Evolutionary conservation across 1,284 basidiomycete species (phyloP).

Genomic region (Trametes polyzona): DNA sequence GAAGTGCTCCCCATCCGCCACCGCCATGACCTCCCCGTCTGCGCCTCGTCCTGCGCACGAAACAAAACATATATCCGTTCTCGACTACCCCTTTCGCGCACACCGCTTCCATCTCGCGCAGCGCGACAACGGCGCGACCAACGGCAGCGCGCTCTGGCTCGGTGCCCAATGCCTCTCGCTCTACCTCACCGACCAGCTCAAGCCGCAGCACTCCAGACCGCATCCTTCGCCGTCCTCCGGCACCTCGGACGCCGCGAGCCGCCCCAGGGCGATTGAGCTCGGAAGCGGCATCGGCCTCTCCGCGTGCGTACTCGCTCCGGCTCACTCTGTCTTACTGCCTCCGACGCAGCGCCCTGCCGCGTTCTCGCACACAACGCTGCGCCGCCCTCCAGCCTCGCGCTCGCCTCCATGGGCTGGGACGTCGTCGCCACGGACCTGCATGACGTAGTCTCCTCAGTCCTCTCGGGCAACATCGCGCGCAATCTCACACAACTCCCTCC

Average conservation of each 20-base stretch:
- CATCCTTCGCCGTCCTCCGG: constrained; percentile 15
- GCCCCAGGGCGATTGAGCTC: constrained; percentile 69
- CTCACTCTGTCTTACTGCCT: constrained; percentile 8
- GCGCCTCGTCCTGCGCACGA: constrained; percentile 53
- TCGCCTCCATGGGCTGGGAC: constrained; percentile 74
- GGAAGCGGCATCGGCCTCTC: constrained; percentile 85
- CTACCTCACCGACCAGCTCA: constrained; percentile 53
- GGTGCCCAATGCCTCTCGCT: constrained; percentile 75
- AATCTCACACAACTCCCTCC: constrained; percentile 49
- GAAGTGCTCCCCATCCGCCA: constrained; percentile 3
- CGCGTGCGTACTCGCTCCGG: constrained; percentile 53
- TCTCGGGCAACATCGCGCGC: constrained; percentile 64
- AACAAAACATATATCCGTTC: constrained; percentile 67
- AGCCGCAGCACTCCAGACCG: constrained; percentile 26
- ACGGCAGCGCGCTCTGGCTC: constrained; percentile 90
- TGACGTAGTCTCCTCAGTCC: constrained; percentile 69
- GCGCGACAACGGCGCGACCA: constrained; percentile 62
- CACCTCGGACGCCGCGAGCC: constrained; percentile 27
- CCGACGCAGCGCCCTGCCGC: constrained; percentile 6
- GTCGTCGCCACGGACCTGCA: constrained; percentile 82
- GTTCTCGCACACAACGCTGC: constrained; percentile 8
- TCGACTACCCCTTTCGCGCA: constrained; percentile 51
- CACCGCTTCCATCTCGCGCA: constrained; percentile 55
- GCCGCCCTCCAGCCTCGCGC: constrained; percentile 55
- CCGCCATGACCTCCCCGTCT: constrained; percentile 14